Evolutionary conservation across 2,329 filamentous ascomycete species (phyloP).

Genomic region (Penicillium sp.): DNA sequence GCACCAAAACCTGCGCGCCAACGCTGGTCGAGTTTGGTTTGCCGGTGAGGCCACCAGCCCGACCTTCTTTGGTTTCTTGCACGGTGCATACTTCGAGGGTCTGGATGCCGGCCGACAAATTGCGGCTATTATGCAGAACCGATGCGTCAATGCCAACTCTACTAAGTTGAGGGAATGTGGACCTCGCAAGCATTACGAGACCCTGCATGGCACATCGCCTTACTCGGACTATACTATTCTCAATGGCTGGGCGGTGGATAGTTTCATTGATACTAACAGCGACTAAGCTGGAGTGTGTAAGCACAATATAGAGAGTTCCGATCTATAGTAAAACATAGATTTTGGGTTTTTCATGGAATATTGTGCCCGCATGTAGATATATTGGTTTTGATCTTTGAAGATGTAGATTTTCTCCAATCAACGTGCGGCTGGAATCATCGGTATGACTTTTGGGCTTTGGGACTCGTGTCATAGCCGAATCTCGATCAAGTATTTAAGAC

Average conservation of each 20-base stretch:
- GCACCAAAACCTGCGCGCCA: constrained; percentile 69
- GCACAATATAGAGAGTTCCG: no score
- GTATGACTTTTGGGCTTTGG: constrained; percentile 41
- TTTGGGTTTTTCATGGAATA: no score
- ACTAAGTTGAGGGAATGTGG: constrained; percentile 21
- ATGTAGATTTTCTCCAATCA: constrained; percentile 18
- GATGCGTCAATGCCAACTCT: constrained; percentile 20
- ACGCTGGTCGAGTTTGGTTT: constrained; percentile 62
- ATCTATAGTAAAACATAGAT: not conserved
- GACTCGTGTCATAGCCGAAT: constrained; percentile 33
- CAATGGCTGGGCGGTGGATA: constrained; percentile 34
- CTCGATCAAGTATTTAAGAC: not conserved
- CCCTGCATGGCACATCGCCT: constrained; percentile 33
- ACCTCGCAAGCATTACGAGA: constrained; percentile 27
- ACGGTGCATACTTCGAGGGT: constrained; percentile 63
- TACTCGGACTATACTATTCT: constrained; percentile 27
- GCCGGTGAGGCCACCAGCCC: constrained; percentile 66
- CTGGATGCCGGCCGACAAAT: constrained; percentile 47
- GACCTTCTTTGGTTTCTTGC: constrained; percentile 66
- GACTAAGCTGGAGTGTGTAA: constrained; percentile 3
- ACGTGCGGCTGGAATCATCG: constrained; percentile 44
- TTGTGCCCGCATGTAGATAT: no score
- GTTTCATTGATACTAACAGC: constrained; percentile 27
- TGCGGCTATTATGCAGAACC: constrained; percentile 26
- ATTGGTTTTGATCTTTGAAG: no score